phyloP scores from a whole-genome alignment of 345 rosid species.

The Aurinia saxatilis region DNA sequence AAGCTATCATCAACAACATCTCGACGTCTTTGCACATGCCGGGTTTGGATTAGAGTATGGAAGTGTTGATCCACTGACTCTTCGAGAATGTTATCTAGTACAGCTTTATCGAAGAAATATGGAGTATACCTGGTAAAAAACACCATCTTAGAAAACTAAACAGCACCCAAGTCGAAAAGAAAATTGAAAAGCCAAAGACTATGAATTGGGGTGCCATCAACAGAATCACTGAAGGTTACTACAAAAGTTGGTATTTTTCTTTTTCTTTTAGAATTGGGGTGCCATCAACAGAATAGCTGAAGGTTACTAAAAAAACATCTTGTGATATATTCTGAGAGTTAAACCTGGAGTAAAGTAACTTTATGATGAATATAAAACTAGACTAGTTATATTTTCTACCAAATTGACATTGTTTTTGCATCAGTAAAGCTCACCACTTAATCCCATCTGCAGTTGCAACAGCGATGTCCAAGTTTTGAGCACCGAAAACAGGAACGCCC shows the following conservation, averaged over 20 bases:
- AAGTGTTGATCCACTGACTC: constrained; percentile 96
- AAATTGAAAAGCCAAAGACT: background rate
- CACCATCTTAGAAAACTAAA: too few species aligned
- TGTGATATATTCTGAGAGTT: background rate
- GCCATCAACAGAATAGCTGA: background rate
- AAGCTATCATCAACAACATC: constrained; percentile 80
- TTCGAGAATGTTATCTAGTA: constrained; percentile 91
- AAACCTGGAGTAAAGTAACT: background rate
- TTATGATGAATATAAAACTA: background rate
- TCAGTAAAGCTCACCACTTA: constrained; percentile 56
- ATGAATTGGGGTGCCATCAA: background rate
- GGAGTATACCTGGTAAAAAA: constrained; percentile 94
- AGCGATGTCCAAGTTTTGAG: constrained; percentile 92
- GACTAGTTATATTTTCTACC: background rate
- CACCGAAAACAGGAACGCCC: constrained; percentile 91
- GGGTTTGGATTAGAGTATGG: constrained; percentile 72
- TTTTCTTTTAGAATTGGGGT: background rate
- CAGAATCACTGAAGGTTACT: background rate
- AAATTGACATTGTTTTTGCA: background rate
- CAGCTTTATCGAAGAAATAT: constrained; percentile 85
- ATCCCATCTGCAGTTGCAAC: constrained; percentile 89
- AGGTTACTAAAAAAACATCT: background rate
- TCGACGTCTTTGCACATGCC: constrained; percentile 75
- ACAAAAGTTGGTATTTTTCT: too few species aligned
- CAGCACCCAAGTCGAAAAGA: background rate